Evolutionary conservation across 2,329 filamentous ascomycete genomes (phyloP).

Genomic region (Fusarium armeniacum): DNA sequence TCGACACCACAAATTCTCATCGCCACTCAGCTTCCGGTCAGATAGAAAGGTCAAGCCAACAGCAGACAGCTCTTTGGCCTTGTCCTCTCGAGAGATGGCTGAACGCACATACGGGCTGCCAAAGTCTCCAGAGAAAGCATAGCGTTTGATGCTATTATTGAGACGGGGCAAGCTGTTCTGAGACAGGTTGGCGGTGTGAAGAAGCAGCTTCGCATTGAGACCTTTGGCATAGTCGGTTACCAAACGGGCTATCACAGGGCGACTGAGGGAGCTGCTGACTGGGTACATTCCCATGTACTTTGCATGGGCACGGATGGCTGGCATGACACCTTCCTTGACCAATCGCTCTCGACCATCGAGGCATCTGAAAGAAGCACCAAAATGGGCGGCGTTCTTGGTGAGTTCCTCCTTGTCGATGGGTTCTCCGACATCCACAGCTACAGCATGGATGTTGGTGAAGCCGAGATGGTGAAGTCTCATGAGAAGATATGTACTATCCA

Average conservation of each 20-base stretch:
- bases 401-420: not conserved
- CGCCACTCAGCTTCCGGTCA: not conserved
- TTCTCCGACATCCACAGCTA: too few species aligned
- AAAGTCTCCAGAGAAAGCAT: not conserved
- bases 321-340: not conserved
- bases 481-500: too few species aligned
- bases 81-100: not conserved
- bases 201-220: not conserved
- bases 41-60: not conserved
- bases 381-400: not conserved
- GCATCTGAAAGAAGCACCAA: not conserved
- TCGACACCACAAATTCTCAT: not conserved
- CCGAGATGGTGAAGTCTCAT: too few species aligned
- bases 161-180: not conserved
- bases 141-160: not conserved
- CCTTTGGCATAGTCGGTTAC: not conserved
- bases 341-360: not conserved
- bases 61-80: not conserved
- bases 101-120: not conserved
- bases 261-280: not conserved
- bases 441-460: too few species aligned
- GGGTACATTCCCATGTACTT: not conserved
- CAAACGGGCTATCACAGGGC: not conserved
- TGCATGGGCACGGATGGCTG: not conserved
- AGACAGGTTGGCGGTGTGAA: not conserved